Percentiles rank a stretch among this genome's conserved stretches.
These are phyloP conservation scores for Colletotrichum euphorbiae DNA, from an alignment of 2,329 filamentous ascomycete genomes.

Conservation along the genomic window DNA sequence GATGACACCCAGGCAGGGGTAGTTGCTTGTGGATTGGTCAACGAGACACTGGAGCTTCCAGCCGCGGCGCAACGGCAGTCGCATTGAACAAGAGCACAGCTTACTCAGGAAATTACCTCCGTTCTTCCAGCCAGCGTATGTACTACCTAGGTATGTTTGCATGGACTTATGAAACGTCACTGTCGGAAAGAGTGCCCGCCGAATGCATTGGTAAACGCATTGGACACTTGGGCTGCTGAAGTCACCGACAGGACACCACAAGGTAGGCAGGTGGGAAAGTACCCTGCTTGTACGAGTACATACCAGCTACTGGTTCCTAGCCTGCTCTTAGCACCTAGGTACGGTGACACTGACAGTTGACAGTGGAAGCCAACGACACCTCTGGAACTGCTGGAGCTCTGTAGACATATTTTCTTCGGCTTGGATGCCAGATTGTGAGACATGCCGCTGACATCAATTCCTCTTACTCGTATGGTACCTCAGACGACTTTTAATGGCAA, in stretches of 20 bases:
- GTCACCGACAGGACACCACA: constrained; percentile 26
- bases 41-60: constrained; percentile 23
- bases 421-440: too few species aligned
- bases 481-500: background rate
- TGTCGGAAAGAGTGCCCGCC: background rate
- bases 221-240: background rate
- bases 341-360: constrained; percentile 20
- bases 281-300: constrained; percentile 14
- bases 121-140: too few species aligned
- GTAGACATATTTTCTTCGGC: background rate
- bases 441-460: too few species aligned
- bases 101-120: background rate
- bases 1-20: constrained; percentile 8
- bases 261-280: background rate
- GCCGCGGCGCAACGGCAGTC: background rate
- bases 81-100: constrained; percentile 19
- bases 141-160: background rate
- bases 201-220: constrained; percentile 2
- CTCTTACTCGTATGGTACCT: background rate
- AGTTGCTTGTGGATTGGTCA: constrained; percentile 23
- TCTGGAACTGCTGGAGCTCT: background rate
- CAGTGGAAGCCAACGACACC: constrained; percentile 9
- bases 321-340: background rate
- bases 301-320: background rate
- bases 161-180: constrained; percentile 10